Percentiles rank a stretch among this genome's conserved stretches.
Evolutionary conservation across 176 grass and related monocot genomes (phyloP).

Genomic region (Juncus effusus): DNA sequence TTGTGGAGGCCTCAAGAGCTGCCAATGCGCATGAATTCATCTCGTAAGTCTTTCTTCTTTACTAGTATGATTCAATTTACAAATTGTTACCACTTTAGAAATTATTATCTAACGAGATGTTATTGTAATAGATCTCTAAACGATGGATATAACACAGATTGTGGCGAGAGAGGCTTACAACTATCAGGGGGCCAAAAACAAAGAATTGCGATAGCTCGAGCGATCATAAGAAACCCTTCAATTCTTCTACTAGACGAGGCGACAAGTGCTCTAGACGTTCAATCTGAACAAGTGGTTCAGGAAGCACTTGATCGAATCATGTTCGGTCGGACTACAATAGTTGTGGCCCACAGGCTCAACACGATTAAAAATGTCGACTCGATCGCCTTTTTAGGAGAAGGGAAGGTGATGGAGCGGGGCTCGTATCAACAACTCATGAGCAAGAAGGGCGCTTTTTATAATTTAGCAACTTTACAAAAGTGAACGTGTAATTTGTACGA

Average conservation of each 20-base stretch:
- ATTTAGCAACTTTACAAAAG: slow-evolving; percentile 73
- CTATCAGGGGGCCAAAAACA: slow-evolving; percentile 95
- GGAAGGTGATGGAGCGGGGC: slow-evolving; percentile 77
- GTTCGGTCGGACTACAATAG: slow-evolving; percentile 82
- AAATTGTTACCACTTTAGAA: too few relatives aligned
- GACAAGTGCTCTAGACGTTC: slow-evolving; percentile 91
- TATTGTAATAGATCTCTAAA: slow-evolving; percentile 68
- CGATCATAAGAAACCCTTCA: slow-evolving; percentile 79
- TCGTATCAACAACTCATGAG: slow-evolving; percentile 86
- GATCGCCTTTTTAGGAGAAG: slow-evolving; percentile 85
- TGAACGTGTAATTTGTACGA: slow-evolving; percentile 27
- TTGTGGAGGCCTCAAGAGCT: slow-evolving; percentile 73
- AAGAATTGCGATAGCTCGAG: slow-evolving; percentile 90
- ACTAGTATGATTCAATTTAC: background rate
- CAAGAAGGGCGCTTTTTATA: slow-evolving; percentile 95
- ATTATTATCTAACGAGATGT: too few relatives aligned
- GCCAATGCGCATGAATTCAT: slow-evolving; percentile 96
- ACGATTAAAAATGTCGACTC: slow-evolving; percentile 90
- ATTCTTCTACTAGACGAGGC: slow-evolving; percentile 97
- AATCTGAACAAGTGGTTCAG: slow-evolving; percentile 96
- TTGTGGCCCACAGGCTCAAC: slow-evolving; percentile 93
- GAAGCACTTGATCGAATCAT: slow-evolving; percentile 94
- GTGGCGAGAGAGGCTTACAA: slow-evolving; percentile 78
- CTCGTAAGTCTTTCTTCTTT: slow-evolving; percentile 53
- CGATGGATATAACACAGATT: slow-evolving; percentile 83